Evolutionary conservation across 306 rosid genomes (phyloP).

Genomic region (Quercus bicolor): DNA sequence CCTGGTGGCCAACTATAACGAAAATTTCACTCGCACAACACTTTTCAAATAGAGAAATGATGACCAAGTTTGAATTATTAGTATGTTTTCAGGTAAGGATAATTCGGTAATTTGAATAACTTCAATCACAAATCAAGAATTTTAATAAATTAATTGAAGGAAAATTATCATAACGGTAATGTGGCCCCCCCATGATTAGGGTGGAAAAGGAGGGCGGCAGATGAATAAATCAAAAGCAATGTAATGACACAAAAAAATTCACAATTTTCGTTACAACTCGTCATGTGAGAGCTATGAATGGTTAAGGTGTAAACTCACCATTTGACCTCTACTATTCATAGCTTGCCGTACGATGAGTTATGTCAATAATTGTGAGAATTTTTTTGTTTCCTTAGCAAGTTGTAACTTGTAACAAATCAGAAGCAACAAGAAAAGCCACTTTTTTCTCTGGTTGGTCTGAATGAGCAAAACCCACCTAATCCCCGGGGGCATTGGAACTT

Average conservation of each 20-base stretch:
- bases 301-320: too few relatives aligned
- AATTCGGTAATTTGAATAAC: not conserved
- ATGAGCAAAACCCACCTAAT: not conserved
- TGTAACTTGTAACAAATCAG: slow-evolving; percentile 2
- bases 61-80: too few relatives aligned
- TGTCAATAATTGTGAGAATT: too few relatives aligned
- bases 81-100: not conserved
- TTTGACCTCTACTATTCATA: too few relatives aligned
- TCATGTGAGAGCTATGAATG: too few relatives aligned
- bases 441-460: slow-evolving; percentile 6
- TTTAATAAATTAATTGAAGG: not conserved
- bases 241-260: too few relatives aligned
- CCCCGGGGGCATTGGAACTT: slow-evolving; percentile 7
- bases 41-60: too few relatives aligned
- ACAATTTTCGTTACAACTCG: too few relatives aligned
- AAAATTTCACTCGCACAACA: too few relatives aligned
- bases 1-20: too few relatives aligned
- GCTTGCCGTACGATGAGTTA: rapidly evolving
- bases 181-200: slow-evolving; percentile 31
- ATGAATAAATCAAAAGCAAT: slow-evolving; percentile 4
- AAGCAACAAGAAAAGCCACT: not conserved
- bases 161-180: slow-evolving; percentile 29
- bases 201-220: not conserved
- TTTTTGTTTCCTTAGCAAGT: not conserved
- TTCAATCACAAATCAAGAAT: not conserved